Evolutionary conservation across 1,139 yeast species (phyloP), one percentile per base, ranked within the genome.

Genomic region (Taphrina flavorubra): DNA sequence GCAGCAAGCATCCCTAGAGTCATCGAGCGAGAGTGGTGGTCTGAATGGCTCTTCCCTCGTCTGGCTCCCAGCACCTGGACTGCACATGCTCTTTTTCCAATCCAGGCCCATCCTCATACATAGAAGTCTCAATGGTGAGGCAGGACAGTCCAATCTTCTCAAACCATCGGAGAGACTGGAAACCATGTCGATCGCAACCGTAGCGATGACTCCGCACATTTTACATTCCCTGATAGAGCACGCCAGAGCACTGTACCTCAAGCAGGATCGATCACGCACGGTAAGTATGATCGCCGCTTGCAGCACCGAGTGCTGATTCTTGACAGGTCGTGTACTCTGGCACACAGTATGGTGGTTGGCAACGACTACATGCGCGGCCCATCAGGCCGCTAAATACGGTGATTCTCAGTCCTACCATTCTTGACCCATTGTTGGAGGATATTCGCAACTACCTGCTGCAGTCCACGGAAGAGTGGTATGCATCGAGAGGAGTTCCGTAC

Each of bases 401-500:
- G 16, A 87, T 94, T 51, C 80, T 94, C 69, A 98, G 92, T 76
- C 78, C 83, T 49, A 92, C 90, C 0, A 81, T 94, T 57, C 86
- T 87, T 72, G 89, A 88, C 70, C 76, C 78, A n/a, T 85, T 94
- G 31, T 77, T 90, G 3, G 75, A 76, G 0, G 99, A 94, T 75
- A 92, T 94, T 1, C 80, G 82, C 65, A 97, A 91, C 77, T 94
- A 94, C 75, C 81, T 94, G 76, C 75, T 77, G 31, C 86, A 90
- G 72, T 95, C 55, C 34, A 65, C 63, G 14, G 68, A 97, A 1
- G 83, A 85, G 70, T 94, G 99, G 99, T 95, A 94, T 77, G 90
- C 90, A 73, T 90, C 90, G 71, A 81, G 99, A 73, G 99, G 99
- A 16, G 94, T 95, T 70, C 99, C 99, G 0, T 94, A 94, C 76